phyloP scores from a whole-genome alignment of 306 rosid genomes.

The Sophora flavescens region DNA sequence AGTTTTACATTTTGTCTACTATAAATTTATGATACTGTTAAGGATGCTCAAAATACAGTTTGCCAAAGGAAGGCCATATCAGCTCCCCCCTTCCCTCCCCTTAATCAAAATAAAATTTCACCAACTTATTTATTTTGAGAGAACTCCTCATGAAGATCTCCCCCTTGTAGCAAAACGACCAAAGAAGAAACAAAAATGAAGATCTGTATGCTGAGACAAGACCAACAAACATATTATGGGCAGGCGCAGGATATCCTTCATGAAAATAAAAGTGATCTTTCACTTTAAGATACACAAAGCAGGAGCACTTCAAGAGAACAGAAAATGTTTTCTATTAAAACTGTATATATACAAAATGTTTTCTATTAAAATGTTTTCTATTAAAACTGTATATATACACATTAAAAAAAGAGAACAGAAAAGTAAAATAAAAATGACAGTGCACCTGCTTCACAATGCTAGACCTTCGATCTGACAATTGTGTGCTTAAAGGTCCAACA shows the following conservation, averaged over 20 bases:
- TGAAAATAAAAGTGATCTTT: constrained; percentile 31
- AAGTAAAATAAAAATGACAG: constrained; percentile 32
- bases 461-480: constrained; percentile 97
- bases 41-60: constrained; percentile 7
- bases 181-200: not conserved
- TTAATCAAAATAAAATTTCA: constrained; percentile 10
- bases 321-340: not conserved
- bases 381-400: too few species aligned
- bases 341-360: not conserved
- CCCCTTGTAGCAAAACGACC: constrained; percentile 9
- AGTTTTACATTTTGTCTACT: constrained; percentile 3
- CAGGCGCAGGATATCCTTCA: not conserved
- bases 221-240: constrained; percentile 6
- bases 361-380: not conserved
- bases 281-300: not conserved
- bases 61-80: not conserved
- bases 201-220: constrained; percentile 14
- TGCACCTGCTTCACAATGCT: constrained; percentile 96
- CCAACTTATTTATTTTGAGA: not conserved
- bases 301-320: constrained; percentile 5
- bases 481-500: constrained; percentile 87
- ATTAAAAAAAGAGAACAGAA: constrained; percentile 13
- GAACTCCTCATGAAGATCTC: constrained; percentile 6
- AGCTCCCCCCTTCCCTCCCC: constrained; percentile 6
- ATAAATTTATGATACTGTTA: constrained; percentile 1